Percentiles rank a stretch among this genome's conserved stretches.
Conservation (phyloP, 148 eudicot species). For the Linanthus parryae region DNA sequence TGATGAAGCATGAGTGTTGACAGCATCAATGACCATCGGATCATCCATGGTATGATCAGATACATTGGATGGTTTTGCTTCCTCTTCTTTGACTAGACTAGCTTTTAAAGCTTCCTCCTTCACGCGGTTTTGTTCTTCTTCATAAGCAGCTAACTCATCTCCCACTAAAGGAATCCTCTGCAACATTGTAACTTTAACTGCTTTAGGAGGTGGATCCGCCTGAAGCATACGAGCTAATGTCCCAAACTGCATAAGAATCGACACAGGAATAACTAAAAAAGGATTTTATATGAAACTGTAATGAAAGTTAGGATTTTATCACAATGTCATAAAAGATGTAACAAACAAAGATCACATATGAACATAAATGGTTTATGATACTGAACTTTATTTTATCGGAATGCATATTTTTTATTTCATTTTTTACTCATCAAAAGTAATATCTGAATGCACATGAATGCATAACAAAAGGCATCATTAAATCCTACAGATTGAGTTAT, state of each 20-base stretch:
- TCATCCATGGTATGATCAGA: constrained; percentile 49
- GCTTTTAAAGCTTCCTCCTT: constrained; percentile 94
- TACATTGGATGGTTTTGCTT: constrained; percentile 44
- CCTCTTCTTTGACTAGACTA: constrained; percentile 76
- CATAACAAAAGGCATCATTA: too few relatives aligned
- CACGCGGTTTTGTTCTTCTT: constrained; percentile 82
- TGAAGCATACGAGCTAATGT: constrained; percentile 95
- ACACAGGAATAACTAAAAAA: too few relatives aligned
- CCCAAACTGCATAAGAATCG: constrained; percentile 52
- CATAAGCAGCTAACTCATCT: constrained; percentile 91
- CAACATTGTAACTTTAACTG: constrained; percentile 88
- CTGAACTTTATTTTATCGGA: too few relatives aligned
- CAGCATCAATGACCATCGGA: constrained; percentile 73
- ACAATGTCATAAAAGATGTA: too few relatives aligned
- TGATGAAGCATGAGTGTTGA: constrained; percentile 34
- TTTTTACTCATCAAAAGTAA: too few relatives aligned
- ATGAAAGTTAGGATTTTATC: too few relatives aligned
- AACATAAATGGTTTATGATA: too few relatives aligned
- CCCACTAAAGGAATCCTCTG: constrained; percentile 92
- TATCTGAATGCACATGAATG: too few relatives aligned
- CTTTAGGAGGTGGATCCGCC: constrained; percentile 98
- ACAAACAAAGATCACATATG: too few relatives aligned
- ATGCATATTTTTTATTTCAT: too few relatives aligned
- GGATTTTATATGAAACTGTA: too few relatives aligned
- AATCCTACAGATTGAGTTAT: too few relatives aligned